Evolutionary conservation across 2,329 filamentous ascomycete species (phyloP).

Genomic region (Helicocarpus griseus): DNA sequence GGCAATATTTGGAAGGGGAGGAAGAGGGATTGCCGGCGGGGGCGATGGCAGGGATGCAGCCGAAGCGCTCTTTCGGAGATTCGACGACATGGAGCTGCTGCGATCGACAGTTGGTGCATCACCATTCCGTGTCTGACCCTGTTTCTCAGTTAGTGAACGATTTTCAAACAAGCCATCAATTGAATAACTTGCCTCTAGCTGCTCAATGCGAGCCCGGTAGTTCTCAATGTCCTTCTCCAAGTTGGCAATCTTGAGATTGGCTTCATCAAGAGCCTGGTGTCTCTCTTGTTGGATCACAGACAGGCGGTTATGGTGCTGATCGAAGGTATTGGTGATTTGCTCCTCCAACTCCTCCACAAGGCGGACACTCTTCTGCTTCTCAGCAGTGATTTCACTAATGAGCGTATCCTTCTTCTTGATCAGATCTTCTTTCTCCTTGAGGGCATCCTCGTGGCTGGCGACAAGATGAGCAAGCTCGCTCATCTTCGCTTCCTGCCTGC

Average conservation of each 20-base stretch:
- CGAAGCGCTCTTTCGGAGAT: conserved; percentile 74
- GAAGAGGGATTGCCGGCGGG: conserved; percentile 89
- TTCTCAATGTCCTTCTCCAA: conserved; percentile 60
- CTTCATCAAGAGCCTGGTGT: conserved; percentile 67
- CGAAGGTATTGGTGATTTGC: conserved; percentile 88
- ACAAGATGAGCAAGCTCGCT: conserved; percentile 44
- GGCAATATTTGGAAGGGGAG: conserved; percentile 64
- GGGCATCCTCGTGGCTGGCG: conserved; percentile 36
- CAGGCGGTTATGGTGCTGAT: conserved; percentile 86
- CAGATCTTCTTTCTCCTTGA: conserved; percentile 34
- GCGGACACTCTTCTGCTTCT: conserved; percentile 83
- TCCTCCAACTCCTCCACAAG: conserved; percentile 95
- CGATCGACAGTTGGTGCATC: conserved; percentile 39
- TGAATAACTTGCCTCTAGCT: conserved; percentile 58
- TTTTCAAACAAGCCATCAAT: neutral
- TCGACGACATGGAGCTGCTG: conserved; percentile 53
- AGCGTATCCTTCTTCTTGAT: conserved; percentile 38
- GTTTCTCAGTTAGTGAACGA: conserved; percentile 13
- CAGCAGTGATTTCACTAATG: conserved; percentile 43
- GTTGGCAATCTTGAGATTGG: conserved; percentile 52
- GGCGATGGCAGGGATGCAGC: conserved; percentile 81
- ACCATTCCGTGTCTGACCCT: conserved; percentile 32
- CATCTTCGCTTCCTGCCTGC: conserved; percentile 43
- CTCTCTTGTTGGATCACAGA: conserved; percentile 72
- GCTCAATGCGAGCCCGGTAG: conserved; percentile 46